Percentiles rank a stretch among this genome's conserved stretches.
Evolutionary conservation across 139 green algal species (phyloP).

Genomic region (Chlorella sp.): DNA sequence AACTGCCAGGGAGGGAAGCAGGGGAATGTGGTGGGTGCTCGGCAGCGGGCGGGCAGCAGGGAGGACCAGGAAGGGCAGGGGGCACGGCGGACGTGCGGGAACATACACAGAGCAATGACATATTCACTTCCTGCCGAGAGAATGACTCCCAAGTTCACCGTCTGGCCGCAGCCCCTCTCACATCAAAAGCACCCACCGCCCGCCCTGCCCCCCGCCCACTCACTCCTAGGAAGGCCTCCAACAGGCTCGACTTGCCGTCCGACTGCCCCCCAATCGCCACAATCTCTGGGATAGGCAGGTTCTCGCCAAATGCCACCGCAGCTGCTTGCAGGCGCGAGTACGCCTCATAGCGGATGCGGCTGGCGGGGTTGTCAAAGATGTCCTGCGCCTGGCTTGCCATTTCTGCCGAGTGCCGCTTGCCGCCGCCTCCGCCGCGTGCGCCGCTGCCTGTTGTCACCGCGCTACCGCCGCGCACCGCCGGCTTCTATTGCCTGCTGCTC

Average conservation of each 20-base stretch:
- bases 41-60: not conserved
- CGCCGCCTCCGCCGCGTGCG: too few relatives aligned
- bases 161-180: not conserved
- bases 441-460: too few relatives aligned
- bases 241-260: slow-evolving; percentile 90
- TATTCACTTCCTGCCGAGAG: too few relatives aligned
- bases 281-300: slow-evolving; percentile 92
- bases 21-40: not conserved
- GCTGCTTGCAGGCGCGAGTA: slow-evolving; percentile 77
- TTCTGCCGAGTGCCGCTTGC: too few relatives aligned
- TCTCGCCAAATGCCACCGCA: slow-evolving; percentile 76
- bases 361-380: slow-evolving; percentile 70
- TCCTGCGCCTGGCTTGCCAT: slow-evolving; percentile 41
- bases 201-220: not conserved
- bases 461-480: too few relatives aligned
- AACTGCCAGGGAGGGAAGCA: slow-evolving; percentile 59
- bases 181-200: not conserved
- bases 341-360: slow-evolving; percentile 76
- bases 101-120: too few relatives aligned
- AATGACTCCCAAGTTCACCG: too few relatives aligned
- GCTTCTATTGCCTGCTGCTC: too few relatives aligned
- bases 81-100: not conserved
- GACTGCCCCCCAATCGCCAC: slow-evolving; percentile 92
- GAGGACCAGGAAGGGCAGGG: not conserved
- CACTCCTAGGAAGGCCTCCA: slow-evolving; percentile 93